Conservation (phyloP, 164 flowering plant species). For the Nelumbo lutea region DNA sequence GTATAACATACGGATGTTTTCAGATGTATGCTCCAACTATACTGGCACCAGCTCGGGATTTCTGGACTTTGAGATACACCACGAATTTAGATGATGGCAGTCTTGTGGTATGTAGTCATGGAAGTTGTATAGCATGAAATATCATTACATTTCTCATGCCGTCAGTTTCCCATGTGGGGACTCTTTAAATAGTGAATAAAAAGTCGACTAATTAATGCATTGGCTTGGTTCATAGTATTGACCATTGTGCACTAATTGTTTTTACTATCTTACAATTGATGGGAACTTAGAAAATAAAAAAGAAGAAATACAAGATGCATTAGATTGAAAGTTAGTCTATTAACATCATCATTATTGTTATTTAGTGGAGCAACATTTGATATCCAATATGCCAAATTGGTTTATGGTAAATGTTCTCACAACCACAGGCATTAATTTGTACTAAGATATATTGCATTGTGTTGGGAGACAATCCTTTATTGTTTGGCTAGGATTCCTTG, state of each 20-base stretch:
- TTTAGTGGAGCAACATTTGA: not conserved
- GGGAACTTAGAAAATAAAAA: too few relatives aligned
- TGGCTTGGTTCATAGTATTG: too few relatives aligned
- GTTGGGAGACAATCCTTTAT: not conserved
- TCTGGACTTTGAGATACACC: conserved; percentile 92
- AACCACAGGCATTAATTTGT: not conserved
- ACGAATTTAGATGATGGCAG: conserved; percentile 87
- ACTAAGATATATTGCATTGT: not conserved
- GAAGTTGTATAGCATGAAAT: not conserved
- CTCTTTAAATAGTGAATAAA: not conserved
- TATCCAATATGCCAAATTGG: not conserved
- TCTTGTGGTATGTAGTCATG: conserved; percentile 62
- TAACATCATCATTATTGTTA: too few relatives aligned
- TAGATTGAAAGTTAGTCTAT: too few relatives aligned
- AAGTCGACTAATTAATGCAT: not conserved
- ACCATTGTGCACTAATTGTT: too few relatives aligned
- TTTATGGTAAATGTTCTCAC: not conserved
- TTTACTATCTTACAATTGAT: too few relatives aligned
- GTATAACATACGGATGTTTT: conserved; percentile 7
- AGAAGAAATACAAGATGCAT: too few relatives aligned
- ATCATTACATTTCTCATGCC: not conserved
- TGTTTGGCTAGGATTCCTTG: not conserved
- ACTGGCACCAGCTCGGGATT: conserved; percentile 88
- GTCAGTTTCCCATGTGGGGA: too few relatives aligned
- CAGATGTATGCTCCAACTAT: conserved; percentile 93